Evolutionary conservation across 2,329 filamentous ascomycete species (phyloP).

Genomic region (Diplodia intermedia): DNA sequence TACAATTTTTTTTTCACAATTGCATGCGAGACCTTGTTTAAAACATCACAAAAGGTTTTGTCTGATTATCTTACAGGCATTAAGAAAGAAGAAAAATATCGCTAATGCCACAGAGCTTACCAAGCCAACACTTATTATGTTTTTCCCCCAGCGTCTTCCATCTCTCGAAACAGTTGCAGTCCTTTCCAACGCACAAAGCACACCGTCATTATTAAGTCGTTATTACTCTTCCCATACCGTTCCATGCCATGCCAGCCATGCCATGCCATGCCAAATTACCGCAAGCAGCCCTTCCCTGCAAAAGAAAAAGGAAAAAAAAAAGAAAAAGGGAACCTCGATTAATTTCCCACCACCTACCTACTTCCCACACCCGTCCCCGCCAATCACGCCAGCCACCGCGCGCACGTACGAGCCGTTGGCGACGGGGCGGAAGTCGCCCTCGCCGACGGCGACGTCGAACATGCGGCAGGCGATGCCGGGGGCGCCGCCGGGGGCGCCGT

Average conservation of each 20-base stretch:
- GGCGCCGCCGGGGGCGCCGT: conserved; percentile 4
- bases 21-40: background rate
- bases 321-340: too few species aligned
- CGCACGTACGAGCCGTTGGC: conserved; percentile 8
- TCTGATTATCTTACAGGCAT: conserved; percentile 1
- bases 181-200: background rate
- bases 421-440: background rate
- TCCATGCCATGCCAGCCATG: background rate
- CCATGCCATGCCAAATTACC: too few species aligned
- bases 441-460: background rate
- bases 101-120: background rate
- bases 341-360: background rate
- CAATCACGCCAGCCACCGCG: conserved; percentile 22
- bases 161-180: background rate
- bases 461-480: conserved; percentile 29
- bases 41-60: background rate
- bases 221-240: background rate
- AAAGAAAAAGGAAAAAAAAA: background rate
- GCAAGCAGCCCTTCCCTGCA: too few species aligned
- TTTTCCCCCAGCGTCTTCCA: background rate
- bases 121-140: background rate
- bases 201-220: background rate
- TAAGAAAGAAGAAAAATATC: background rate
- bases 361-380: conserved; percentile 13
- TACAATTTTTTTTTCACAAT: background rate